These are phyloP conservation scores for Endoconidiophora laricicola DNA, from an alignment of 2,329 filamentous ascomycete species.

Conservation along the genomic window DNA sequence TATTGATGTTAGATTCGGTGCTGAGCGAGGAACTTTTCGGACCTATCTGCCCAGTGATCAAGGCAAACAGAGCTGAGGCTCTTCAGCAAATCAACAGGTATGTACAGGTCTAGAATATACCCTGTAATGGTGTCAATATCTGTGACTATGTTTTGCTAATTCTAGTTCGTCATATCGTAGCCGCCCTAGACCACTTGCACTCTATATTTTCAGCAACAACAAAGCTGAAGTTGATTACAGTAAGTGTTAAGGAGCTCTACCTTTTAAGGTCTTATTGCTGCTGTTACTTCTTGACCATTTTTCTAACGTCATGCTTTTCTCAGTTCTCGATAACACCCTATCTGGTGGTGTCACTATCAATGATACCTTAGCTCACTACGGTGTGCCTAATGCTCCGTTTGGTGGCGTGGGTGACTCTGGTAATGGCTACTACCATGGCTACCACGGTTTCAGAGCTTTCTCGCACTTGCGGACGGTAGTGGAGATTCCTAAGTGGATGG, in stretches of 20 bases:
- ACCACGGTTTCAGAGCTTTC: constrained; percentile 29
- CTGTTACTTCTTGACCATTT: too few species aligned
- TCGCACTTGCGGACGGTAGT: constrained; percentile 25
- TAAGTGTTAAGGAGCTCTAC: constrained; percentile 10
- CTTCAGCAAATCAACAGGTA: constrained; percentile 16
- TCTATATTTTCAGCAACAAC: constrained; percentile 26
- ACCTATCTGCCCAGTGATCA: constrained; percentile 26
- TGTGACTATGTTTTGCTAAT: too few species aligned
- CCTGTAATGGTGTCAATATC: too few species aligned
- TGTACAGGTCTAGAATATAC: not conserved
- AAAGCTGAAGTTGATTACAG: constrained; percentile 21
- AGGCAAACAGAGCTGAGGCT: constrained; percentile 19
- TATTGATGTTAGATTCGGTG: constrained; percentile 20
- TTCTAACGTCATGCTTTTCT: constrained; percentile 4
- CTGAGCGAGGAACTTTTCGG: constrained; percentile 30
- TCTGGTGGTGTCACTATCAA: constrained; percentile 37
- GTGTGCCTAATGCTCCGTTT: constrained; percentile 27
- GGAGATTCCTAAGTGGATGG: constrained; percentile 22
- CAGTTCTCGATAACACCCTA: constrained; percentile 21
- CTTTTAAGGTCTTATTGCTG: not conserved
- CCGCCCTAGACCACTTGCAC: constrained; percentile 22
- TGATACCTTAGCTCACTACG: constrained; percentile 29
- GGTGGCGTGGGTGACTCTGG: constrained; percentile 34
- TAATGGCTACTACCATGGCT: constrained; percentile 31
- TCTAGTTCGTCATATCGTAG: not conserved